phyloP scores from a whole-genome alignment of 1,284 basidiomycete genomes.

The Ganoderma resinaceum region DNA sequence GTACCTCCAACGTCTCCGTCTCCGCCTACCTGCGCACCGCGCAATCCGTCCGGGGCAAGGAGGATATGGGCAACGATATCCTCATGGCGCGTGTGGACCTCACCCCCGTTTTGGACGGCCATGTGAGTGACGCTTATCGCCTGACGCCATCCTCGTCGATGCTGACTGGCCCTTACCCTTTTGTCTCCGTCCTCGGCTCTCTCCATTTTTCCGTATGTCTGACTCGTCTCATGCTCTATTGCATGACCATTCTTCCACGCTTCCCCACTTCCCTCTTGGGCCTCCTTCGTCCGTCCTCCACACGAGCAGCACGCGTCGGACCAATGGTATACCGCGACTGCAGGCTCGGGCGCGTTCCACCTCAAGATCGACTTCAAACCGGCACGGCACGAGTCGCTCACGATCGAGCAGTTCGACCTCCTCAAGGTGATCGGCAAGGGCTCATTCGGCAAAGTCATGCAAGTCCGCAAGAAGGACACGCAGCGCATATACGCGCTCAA shows the following conservation, averaged over 20 bases:
- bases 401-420: conserved; percentile 96
- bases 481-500: conserved; percentile 98
- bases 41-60: conserved; percentile 66
- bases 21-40: conserved; percentile 88
- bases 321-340: conserved; percentile 90
- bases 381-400: conserved; percentile 81
- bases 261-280: not conserved
- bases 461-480: conserved; percentile 98
- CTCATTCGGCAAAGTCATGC: conserved; percentile 98
- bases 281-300: not conserved
- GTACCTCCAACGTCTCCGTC: conserved; percentile 89
- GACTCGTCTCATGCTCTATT: not conserved
- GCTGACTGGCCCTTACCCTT: conserved; percentile 9
- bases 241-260: not conserved
- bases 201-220: not conserved
- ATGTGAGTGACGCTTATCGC: conserved; percentile 52
- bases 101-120: conserved; percentile 85
- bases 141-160: conserved; percentile 20
- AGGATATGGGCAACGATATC: conserved; percentile 93
- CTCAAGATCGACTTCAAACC: conserved; percentile 96
- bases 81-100: conserved; percentile 93
- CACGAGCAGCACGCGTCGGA: conserved; percentile 67
- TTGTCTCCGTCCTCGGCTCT: conserved; percentile 14
- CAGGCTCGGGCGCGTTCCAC: conserved; percentile 92
- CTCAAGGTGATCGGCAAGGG: conserved; percentile 99